These are phyloP conservation scores for Amanita brunnescens DNA, from an alignment of 768 basidiomycete species.

Conservation along the genomic window DNA sequence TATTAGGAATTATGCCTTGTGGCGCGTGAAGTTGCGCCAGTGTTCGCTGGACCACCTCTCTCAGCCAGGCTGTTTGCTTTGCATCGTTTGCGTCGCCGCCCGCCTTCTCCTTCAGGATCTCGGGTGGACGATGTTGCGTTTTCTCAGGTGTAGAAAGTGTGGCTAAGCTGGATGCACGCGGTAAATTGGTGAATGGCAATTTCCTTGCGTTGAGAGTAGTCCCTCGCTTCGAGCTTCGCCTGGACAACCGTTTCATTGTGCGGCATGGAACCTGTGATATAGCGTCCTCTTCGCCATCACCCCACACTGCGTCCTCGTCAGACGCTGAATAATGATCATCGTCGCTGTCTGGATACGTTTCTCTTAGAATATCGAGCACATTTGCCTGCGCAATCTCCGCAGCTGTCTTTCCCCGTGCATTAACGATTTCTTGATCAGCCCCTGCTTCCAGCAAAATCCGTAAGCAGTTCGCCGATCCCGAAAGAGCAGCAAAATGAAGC, in stretches of 20 bases:
- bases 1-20: conserved; percentile 39
- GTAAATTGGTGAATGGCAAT: conserved; percentile 10
- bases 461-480: conserved; percentile 53
- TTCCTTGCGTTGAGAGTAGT: conserved; percentile 19
- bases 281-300: conserved; percentile 62
- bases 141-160: conserved; percentile 19
- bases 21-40: conserved; percentile 53
- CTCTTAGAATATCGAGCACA: conserved; percentile 27
- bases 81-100: conserved; percentile 32
- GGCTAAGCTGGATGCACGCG: conserved; percentile 20
- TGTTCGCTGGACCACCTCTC: conserved; percentile 71
- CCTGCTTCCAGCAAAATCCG: conserved; percentile 66
- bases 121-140: conserved; percentile 7
- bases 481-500: conserved; percentile 75
- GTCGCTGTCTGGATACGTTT: conserved; percentile 19
- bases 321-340: conserved; percentile 17
- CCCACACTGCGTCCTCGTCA: conserved; percentile 57
- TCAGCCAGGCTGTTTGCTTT: conserved; percentile 45
- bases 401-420: conserved; percentile 61
- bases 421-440: conserved; percentile 71
- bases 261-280: conserved; percentile 30
- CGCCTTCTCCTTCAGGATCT: conserved; percentile 19
- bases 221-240: conserved; percentile 23
- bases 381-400: conserved; percentile 48
- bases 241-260: conserved; percentile 24